Conservation (phyloP, 2,329 filamentous ascomycete species). For the Phyllosticta citribraziliensis region DNA sequence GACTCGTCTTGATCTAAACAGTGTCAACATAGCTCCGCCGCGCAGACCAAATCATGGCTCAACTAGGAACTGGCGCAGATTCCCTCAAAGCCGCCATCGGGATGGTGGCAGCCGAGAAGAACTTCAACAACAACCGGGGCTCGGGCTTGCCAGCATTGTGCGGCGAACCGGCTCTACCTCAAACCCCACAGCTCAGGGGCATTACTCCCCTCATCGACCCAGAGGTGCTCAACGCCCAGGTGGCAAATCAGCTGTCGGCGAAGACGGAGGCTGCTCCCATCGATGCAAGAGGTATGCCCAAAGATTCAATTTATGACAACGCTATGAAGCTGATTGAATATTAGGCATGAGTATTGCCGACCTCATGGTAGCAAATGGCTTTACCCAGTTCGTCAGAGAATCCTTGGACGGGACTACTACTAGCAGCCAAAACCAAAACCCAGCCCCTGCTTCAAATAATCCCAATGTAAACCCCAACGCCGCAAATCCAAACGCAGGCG, state of each 20-base stretch:
- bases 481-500: not conserved
- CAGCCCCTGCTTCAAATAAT: constrained; percentile 1
- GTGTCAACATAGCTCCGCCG: constrained; percentile 42
- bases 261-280: constrained; percentile 46
- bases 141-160: constrained; percentile 53
- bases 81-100: constrained; percentile 53
- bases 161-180: constrained; percentile 52
- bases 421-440: not conserved
- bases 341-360: constrained; percentile 56
- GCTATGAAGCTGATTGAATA: not conserved
- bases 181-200: constrained; percentile 51
- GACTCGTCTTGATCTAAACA: constrained; percentile 11
- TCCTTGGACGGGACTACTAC: not conserved
- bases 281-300: constrained; percentile 28
- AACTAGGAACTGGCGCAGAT: constrained; percentile 50
- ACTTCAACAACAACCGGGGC: constrained; percentile 57
- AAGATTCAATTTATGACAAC: not conserved
- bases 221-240: constrained; percentile 45
- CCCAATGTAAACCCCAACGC: not conserved
- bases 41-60: constrained; percentile 53
- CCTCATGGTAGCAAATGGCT: constrained; percentile 51
- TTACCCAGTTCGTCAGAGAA: constrained; percentile 48
- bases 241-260: constrained; percentile 51
- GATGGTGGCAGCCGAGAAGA: constrained; percentile 59
- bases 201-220: constrained; percentile 61